Evolutionary conservation across 768 basidiomycete genomes (phyloP), one percentile per base, ranked within the genome.

Genomic region (Lentinus brumalis): DNA sequence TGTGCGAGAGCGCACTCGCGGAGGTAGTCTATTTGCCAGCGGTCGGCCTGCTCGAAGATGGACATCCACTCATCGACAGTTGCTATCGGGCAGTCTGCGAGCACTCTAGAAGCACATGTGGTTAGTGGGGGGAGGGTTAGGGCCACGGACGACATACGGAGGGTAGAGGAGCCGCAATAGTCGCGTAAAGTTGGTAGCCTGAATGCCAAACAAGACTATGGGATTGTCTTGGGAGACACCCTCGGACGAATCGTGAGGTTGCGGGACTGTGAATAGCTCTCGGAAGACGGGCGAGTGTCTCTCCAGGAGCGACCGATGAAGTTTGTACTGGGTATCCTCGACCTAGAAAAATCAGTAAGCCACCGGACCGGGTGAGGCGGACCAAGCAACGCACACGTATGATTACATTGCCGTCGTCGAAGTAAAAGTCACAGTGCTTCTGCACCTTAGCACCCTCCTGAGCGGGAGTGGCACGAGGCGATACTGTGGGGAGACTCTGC

Each of bases 41-140:
- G 52, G 16, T 62, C 59, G 12, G 65, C 53, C n/a, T 63, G 60
- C 18, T 63, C 54, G 18, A 66, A 30, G 9, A 66, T 55, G 2
- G 65, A 58, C 54, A 62, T 44, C 65, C 65, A 66, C 29, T 66
- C 65, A 38, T 61, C 62, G n/a, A 53, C 59, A 1, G 50, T 60
- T 15, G 53, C 38, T n/a, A 63, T 30, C 21, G 50, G 52, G 62
- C 59, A 62, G 26, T 11, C 11, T 14, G 56, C 62, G 18, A 60
- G 51, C 5, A 29, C 57, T 56, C 50, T 32, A 10, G 14, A 10
- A 11, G 5, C 6, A 9, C 5, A 51, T 29, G 30, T 44, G 11
- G 16, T 10, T 29, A 40, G 32, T 5, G 9, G n/a, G 51, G 16
- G 15, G 21, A 45, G 10, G 2, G 10, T 12, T 15, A 26, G 15